Percentiles rank a stretch among this genome's conserved stretches.
Evolutionary conservation across 1,284 basidiomycete genomes (phyloP).

Genomic region (Fomitopsis palustris): DNA sequence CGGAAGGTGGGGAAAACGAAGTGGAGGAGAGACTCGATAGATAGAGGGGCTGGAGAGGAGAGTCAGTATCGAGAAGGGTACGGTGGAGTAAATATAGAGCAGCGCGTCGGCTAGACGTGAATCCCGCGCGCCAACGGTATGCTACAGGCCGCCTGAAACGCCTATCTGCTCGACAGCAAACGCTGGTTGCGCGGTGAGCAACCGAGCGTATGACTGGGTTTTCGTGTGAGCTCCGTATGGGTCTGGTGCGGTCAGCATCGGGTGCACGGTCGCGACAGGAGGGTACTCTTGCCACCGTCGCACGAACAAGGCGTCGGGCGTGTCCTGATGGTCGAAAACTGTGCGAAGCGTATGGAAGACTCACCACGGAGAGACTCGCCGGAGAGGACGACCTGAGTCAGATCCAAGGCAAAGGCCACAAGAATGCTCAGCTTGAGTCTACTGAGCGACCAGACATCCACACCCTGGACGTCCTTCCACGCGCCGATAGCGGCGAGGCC

Average conservation of each 20-base stretch:
- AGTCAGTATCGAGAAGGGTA: neutral
- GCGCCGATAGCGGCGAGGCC: conserved; percentile 68
- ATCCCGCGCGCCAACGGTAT: too few relatives aligned
- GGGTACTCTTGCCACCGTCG: too few relatives aligned
- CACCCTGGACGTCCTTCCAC: conserved; percentile 72
- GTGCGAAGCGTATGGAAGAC: too few relatives aligned
- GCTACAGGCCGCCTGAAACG: too few relatives aligned
- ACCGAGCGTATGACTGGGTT: too few relatives aligned
- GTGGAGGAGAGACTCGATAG: conserved; percentile 49
- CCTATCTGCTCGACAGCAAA: too few relatives aligned
- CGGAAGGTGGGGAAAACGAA: conserved; percentile 63
- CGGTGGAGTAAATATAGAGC: neutral
- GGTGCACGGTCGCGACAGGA: too few relatives aligned
- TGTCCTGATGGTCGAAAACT: too few relatives aligned
- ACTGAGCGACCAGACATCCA: conserved; percentile 64
- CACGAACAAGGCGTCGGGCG: too few relatives aligned
- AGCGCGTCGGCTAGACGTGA: neutral
- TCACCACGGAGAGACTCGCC: conserved; percentile 42
- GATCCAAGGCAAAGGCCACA: conserved; percentile 53
- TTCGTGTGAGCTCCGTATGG: neutral
- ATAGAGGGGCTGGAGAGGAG: conserved; percentile 27
- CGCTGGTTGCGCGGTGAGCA: too few relatives aligned
- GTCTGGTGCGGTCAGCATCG: too few relatives aligned
- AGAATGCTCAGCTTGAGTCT: conserved; percentile 53
- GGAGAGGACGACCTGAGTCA: conserved; percentile 53